phyloP scores from a whole-genome alignment of 257 asterid genomes.

The Echium plantagineum region DNA sequence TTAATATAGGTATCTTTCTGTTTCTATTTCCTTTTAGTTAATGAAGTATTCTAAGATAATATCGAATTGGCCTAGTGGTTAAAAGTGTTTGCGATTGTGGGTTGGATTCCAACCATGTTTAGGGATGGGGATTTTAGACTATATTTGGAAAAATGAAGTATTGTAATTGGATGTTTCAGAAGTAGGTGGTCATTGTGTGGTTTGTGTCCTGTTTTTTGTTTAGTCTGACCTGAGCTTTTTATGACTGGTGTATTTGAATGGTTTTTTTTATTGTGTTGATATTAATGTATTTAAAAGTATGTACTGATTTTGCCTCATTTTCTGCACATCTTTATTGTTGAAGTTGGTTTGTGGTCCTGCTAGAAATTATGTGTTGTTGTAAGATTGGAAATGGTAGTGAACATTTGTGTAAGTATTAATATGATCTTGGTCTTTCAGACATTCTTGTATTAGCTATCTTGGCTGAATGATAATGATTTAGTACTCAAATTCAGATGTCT shows the following conservation, averaged over 20 bases:
- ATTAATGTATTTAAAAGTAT: not conserved
- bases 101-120: too few species aligned
- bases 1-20: conserved; percentile 23
- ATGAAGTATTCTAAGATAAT: conserved; percentile 2
- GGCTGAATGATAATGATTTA: not conserved
- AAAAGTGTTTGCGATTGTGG: too few species aligned
- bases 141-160: too few species aligned
- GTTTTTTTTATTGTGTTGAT: conserved; percentile 13
- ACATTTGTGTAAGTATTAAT: not conserved
- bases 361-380: conserved; percentile 9
- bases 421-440: not conserved
- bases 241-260: conserved; percentile 6
- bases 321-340: conserved; percentile 15
- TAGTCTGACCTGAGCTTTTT: conserved; percentile 15
- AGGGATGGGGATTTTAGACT: too few species aligned
- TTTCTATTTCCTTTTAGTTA: conserved; percentile 4
- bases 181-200: not conserved
- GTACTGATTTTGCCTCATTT: conserved; percentile 20
- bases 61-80: too few species aligned
- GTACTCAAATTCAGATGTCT: not conserved
- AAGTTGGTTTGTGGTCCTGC: not conserved
- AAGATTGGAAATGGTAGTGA: conserved; percentile 10
- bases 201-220: not conserved
- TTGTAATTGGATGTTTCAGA: conserved; percentile 12
- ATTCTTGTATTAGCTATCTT: not conserved